A percentile compares a stretch with the other conserved stretches of the same genome.
Conservation (phyloP, 2,329 filamentous ascomycete genomes). For the Scedosporium dehoogii region DNA sequence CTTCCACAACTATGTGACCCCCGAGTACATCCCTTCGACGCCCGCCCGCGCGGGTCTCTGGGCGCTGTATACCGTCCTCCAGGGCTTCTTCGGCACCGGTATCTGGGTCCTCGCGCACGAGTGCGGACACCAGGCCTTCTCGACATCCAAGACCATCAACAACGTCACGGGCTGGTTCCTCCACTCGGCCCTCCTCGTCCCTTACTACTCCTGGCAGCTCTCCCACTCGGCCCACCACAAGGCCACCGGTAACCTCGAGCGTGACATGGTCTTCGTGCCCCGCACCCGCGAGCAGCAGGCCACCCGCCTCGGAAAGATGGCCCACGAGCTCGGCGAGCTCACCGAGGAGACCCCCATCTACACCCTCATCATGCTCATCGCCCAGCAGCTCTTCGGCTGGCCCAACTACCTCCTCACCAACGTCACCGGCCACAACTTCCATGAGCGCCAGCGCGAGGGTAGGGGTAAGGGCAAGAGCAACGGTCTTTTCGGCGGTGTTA, state of each 20-base stretch:
- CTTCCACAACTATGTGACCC: conserved; percentile 83
- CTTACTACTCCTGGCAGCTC: conserved; percentile 99
- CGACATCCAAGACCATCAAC: conserved; percentile 80
- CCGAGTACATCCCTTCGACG: conserved; percentile 66
- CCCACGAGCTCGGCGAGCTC: conserved; percentile 78
- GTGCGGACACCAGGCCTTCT: conserved; percentile 80
- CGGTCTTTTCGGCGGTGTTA: conserved; percentile 70
- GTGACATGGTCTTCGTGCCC: conserved; percentile 98
- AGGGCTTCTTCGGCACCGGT: conserved; percentile 59
- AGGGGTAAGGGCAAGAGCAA: conserved; percentile 90
- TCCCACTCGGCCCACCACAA: conserved; percentile 99
- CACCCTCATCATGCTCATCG: conserved; percentile 63
- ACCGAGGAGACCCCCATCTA: conserved; percentile 89
- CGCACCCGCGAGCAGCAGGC: conserved; percentile 79
- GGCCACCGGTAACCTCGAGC: conserved; percentile 91
- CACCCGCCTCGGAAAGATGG: conserved; percentile 59
- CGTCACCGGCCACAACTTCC: conserved; percentile 92
- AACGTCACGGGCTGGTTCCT: conserved; percentile 86
- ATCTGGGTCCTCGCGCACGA: conserved; percentile 65
- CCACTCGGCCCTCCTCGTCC: conserved; percentile 81
- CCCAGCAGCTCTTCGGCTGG: conserved; percentile 89
- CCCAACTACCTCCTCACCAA: conserved; percentile 84
- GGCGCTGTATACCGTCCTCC: conserved; percentile 62
- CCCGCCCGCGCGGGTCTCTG: conserved; percentile 55
- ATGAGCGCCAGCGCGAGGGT: conserved; percentile 83